A percentile compares a stretch with the other conserved stretches of the same genome.
Conservation (phyloP, 306 rosid genomes). For the Vigna mungo region DNA sequence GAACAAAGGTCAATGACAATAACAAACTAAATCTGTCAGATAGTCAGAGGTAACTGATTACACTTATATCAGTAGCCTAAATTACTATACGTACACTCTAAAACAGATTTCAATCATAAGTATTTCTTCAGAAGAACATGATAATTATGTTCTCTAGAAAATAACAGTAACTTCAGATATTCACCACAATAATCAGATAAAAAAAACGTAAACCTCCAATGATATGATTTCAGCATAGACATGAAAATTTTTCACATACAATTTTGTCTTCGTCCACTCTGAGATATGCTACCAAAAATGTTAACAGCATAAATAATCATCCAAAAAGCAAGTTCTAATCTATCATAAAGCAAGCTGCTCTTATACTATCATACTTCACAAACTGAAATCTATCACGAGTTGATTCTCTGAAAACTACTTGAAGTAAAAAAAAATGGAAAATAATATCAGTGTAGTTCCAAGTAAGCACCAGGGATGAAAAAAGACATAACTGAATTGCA, state of each 20-base stretch:
- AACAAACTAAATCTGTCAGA: no score
- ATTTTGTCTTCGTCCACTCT: slow-evolving; percentile 7
- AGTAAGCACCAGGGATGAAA: slow-evolving; percentile 22
- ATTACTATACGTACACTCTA: no score
- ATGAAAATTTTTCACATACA: not conserved
- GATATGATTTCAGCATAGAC: slow-evolving; percentile 7
- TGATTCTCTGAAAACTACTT: slow-evolving; percentile 22
- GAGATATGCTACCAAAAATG: slow-evolving; percentile 20
- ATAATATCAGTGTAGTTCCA: slow-evolving; percentile 35
- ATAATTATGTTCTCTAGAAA: slow-evolving; percentile 11
- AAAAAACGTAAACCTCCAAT: not conserved
- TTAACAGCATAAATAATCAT: not conserved
- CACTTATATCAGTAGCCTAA: no score
- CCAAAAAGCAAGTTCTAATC: slow-evolving; percentile 16
- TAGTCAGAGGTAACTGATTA: no score
- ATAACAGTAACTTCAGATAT: slow-evolving; percentile 10
- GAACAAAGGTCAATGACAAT: no score
- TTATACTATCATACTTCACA: slow-evolving; percentile 34
- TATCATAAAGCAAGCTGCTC: slow-evolving; percentile 8
- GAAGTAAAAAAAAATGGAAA: not conserved
- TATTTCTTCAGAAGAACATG: slow-evolving; percentile 3
- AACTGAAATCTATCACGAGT: slow-evolving; percentile 9
- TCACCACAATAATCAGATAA: not conserved
- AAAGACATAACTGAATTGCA: slow-evolving; percentile 17
- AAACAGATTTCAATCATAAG: slow-evolving; percentile 6